These are phyloP conservation scores for Microdochium trichocladiopsis DNA, from an alignment of 2,329 filamentous ascomycete species.

Conservation along the genomic window DNA sequence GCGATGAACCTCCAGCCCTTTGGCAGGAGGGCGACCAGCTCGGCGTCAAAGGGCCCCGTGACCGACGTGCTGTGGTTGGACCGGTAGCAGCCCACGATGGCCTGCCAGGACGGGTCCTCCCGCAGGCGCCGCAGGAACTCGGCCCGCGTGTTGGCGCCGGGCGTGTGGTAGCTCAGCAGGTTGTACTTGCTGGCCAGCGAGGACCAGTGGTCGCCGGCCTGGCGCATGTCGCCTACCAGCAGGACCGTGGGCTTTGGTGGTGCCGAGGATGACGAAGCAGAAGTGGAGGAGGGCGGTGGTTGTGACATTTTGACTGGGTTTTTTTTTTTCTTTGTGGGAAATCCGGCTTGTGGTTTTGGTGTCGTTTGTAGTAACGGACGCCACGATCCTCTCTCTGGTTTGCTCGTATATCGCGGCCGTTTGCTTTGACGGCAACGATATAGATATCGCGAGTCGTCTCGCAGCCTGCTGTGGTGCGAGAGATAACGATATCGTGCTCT, in stretches of 20 bases:
- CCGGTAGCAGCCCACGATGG: constrained; percentile 17
- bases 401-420: too few relatives aligned
- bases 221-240: constrained; percentile 13
- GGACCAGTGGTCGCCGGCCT: constrained; percentile 13
- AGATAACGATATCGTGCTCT: too few relatives aligned
- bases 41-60: constrained; percentile 31
- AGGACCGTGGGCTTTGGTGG: constrained; percentile 11
- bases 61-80: constrained; percentile 14
- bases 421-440: too few relatives aligned
- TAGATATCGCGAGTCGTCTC: too few relatives aligned
- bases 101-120: constrained; percentile 11
- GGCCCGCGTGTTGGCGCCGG: constrained; percentile 11
- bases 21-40: constrained; percentile 36
- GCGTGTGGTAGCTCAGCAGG: constrained; percentile 13
- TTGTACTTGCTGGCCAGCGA: constrained; percentile 15
- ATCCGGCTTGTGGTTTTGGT: too few relatives aligned
- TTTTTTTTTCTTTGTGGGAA: too few relatives aligned
- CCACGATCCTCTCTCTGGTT: too few relatives aligned
- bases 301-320: too few relatives aligned
- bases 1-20: constrained; percentile 38
- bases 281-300: background rate
- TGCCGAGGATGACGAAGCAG: constrained; percentile 2
- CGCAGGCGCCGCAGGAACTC: constrained; percentile 16
- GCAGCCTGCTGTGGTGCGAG: too few relatives aligned
- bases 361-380: too few relatives aligned